Evolutionary conservation across 2,329 filamentous ascomycete genomes (phyloP).

Genomic region (Helicocarpus griseus): DNA sequence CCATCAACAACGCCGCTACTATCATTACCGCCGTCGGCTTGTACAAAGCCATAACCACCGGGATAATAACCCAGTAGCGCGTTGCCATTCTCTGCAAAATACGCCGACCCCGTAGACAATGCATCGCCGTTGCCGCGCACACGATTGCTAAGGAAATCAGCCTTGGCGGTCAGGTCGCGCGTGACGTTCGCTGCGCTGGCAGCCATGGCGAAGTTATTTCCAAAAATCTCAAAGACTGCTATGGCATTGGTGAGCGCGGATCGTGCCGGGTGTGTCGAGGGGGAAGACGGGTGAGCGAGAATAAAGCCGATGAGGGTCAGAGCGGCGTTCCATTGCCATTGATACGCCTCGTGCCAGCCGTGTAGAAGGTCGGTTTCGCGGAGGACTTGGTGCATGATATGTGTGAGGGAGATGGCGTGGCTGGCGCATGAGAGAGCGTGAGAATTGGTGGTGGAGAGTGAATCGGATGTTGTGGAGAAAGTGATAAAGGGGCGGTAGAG

Average conservation of each 20-base stretch:
- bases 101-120: neutral
- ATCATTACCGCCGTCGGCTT: neutral
- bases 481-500: conserved; percentile 34
- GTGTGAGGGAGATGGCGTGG: conserved; percentile 27
- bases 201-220: conserved; percentile 25
- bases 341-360: conserved; percentile 33
- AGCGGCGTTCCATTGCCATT: conserved; percentile 37
- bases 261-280: conserved; percentile 21
- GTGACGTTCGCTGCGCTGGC: conserved; percentile 25
- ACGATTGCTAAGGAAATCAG: conserved; percentile 17
- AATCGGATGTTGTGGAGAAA: too few relatives aligned
- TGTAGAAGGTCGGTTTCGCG: conserved; percentile 22
- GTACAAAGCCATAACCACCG: too few relatives aligned
- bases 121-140: neutral
- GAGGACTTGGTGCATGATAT: conserved; percentile 30
- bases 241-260: conserved; percentile 27
- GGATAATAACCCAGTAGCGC: neutral
- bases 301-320: conserved; percentile 34
- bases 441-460: conserved; percentile 12
- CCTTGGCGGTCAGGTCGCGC: conserved; percentile 21
- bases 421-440: neutral
- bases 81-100: neutral
- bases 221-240: conserved; percentile 28
- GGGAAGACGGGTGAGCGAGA: conserved; percentile 27
- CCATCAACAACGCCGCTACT: neutral